Evolutionary conservation across 176 grass and related monocot genomes (phyloP), one percentile per base, ranked within the genome.

Genomic region (Thinopyrum elongatum): DNA sequence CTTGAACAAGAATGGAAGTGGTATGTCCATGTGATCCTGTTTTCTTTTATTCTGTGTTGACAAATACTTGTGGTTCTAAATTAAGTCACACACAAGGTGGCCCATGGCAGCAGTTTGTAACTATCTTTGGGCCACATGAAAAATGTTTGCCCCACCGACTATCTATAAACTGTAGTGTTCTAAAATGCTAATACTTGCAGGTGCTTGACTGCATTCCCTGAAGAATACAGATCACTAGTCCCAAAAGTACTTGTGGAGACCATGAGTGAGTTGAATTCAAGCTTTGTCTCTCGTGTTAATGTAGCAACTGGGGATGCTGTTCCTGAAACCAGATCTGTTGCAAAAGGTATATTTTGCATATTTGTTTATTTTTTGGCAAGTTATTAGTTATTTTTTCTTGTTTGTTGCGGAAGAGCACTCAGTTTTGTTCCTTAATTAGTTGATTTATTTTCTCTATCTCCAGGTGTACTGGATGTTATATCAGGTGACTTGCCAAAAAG

Each of bases 1-100:
- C 92, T 97, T 61, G 97, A 99, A 91, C 97, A 99, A 94, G 94
- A 99, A 85, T 97, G 94, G 94, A 99, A 99, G 74, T 99, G 97
- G 97, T 99, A 94, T 81, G 88, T 30, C 75, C n/a, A n/a, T 90
- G 51, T n/a, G 36, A 86, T 80, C 31, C 77, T 5, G 2, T 30
- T 70, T 75, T 78, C 4, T 34, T 86, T 64, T 89, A 4, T 68
- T 93, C 17, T 49, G 21, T 63, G 21, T 79, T 66, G 29, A 13
- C 8, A 70, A 46, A 74, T 74, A 53, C 34, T 76, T 58, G 59
- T 42, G 19, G 10, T 78, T 81, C 19, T 64, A 65, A 78, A 91
- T 80, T 89, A 59, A 59, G 28, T 70, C 64, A 15, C 85, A 6
- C n/a, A 49, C 55, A 70, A 66, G 15, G 17, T 21, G 73, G 2